Evolutionary conservation across 148 eudicot species (phyloP), one percentile per base, ranked within the genome.

Genomic region (Persicaria maculosa): DNA sequence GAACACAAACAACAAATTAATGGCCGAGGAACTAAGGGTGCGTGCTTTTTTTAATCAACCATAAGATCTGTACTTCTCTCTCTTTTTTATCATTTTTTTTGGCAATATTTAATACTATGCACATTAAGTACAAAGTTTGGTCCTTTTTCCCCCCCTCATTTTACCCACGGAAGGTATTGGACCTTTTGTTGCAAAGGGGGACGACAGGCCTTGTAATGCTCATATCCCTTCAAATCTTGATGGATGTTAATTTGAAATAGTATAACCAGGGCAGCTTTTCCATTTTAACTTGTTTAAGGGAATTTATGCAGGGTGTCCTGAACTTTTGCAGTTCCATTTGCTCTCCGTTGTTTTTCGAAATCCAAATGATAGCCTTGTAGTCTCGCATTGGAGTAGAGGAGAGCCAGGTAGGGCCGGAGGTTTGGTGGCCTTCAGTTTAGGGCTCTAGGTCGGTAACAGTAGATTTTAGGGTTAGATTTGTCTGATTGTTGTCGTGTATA

Each of bases 21-120:
- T 95, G 98, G 84, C 98, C 44, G 97, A 92, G 74, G 98, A 95
- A 84, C 72, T 95, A 53, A 90, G 90, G 98, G 98, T 83, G 52
- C 71, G 80, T 68, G 50, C 15, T 1, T 5, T 65, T 64, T 65
- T 4, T 65, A 5, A 36, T 40, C 19, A 40, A 65, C 9, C 70
- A 14, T 59, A 14, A 65, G 16, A 10, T 62, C 44, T 59, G 40
- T 14, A 48, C 7, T 48, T 48, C 9, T 48, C 12, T 12, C 52
- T 52, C n/a, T 20, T 36, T 19, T 57, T 19, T 10, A 3, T 2
- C n/a, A 14, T 61, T 16, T 57, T 70, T 12, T 40, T 65, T 40
- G 70, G 47, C 45, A 36, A 65, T 36, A 43, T 65, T 65, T 6
- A 17, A 36, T 40, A 40, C 47, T 40, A 36, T 65, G 16, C 44